These are phyloP conservation scores for Bathelium albidoporum DNA, from an alignment of 495 filamentous ascomycete genomes.

Conservation along the genomic window DNA sequence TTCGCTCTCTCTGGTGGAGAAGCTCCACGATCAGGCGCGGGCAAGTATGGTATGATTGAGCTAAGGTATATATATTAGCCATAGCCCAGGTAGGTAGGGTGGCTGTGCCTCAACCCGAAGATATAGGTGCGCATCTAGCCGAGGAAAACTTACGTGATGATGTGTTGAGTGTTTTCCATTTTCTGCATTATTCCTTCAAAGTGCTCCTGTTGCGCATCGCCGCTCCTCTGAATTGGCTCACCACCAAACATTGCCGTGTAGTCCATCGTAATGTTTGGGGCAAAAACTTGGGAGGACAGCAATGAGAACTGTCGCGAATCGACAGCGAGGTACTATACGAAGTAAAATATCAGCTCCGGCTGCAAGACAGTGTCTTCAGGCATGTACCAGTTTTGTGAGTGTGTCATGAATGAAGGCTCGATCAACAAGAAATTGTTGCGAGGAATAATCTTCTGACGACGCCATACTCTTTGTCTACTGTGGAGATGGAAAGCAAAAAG, in stretches of 20 bases:
- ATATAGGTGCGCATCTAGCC: neutral
- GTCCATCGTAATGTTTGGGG: neutral
- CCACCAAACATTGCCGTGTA: neutral
- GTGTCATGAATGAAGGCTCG: neutral
- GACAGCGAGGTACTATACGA: neutral
- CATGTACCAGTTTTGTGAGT: neutral
- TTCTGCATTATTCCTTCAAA: slow-evolving; percentile 1
- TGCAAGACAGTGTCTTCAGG: neutral
- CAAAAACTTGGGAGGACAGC: neutral
- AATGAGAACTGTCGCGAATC: neutral
- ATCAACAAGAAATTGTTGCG: neutral
- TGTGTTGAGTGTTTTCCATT: neutral
- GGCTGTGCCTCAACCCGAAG: neutral
- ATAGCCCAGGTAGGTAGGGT: neutral
- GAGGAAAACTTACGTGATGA: neutral
- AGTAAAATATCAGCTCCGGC: neutral
- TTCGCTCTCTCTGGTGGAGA: neutral
- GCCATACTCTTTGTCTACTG: too few species aligned
- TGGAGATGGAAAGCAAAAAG: neutral
- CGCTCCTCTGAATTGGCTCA: neutral
- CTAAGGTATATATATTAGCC: neutral
- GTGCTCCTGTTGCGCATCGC: neutral
- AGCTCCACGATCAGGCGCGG: neutral
- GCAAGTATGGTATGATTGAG: neutral
- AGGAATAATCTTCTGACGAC: neutral